Evolutionary conservation across 768 basidiomycete genomes (phyloP).

Genomic region (Amanita pallidorosea): DNA sequence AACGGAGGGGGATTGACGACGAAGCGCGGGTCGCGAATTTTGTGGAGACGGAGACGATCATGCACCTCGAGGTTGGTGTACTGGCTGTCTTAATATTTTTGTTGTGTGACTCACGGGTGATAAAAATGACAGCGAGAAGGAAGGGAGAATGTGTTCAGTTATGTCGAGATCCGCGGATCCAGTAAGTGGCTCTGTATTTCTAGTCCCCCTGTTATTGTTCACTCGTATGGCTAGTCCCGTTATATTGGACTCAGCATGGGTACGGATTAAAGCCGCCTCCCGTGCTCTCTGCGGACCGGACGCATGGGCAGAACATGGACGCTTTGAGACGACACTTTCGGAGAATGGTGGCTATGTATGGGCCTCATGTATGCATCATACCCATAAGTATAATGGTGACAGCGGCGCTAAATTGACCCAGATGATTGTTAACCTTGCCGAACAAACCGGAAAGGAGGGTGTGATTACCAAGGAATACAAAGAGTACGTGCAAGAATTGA

Average conservation of each 20-base stretch:
- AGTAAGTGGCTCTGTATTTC: slow-evolving; percentile 35
- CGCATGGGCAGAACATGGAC: slow-evolving; percentile 59
- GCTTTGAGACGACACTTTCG: slow-evolving; percentile 68
- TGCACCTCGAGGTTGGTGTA: slow-evolving; percentile 62
- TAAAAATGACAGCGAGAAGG: slow-evolving; percentile 49
- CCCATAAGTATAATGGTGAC: background rate
- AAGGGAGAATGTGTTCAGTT: slow-evolving; percentile 70
- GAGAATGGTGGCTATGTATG: slow-evolving; percentile 56
- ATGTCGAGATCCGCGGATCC: slow-evolving; percentile 87
- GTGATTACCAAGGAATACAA: slow-evolving; percentile 70
- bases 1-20: slow-evolving; percentile 89
- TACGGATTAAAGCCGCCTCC: slow-evolving; percentile 86
- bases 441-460: slow-evolving; percentile 83
- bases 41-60: slow-evolving; percentile 88
- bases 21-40: slow-evolving; percentile 92
- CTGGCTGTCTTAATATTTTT: background rate
- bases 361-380: slow-evolving; percentile 50
- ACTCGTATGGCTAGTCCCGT: slow-evolving; percentile 50
- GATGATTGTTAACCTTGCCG: slow-evolving; percentile 85
- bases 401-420: slow-evolving; percentile 16
- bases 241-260: slow-evolving; percentile 88
- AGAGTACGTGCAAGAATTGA: slow-evolving; percentile 50
- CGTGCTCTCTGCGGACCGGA: slow-evolving; percentile 60
- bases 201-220: slow-evolving; percentile 1
- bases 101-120: background rate